A percentile compares a stretch with the other conserved stretches of the same genome.
Conservation (phyloP, 2,329 filamentous ascomycete genomes). For the Paraphoma sp. region DNA sequence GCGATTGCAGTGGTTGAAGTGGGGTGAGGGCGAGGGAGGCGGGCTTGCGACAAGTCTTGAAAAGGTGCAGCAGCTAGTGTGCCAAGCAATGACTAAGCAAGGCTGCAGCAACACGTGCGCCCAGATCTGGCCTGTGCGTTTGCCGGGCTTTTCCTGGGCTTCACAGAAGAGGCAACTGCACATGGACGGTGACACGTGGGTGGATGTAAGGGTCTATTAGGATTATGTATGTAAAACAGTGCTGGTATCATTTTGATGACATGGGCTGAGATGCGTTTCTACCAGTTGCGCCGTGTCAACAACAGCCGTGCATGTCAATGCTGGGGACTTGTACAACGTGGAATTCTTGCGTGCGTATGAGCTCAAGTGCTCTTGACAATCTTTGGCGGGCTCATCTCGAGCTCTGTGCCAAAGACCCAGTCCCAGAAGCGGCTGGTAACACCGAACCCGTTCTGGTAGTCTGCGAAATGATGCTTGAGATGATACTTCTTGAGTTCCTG, state of each 20-base stretch:
- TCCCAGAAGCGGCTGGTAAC: constrained; percentile 99
- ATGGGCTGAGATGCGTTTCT: neutral
- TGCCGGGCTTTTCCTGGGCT: neutral
- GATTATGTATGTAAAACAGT: constrained; percentile 6
- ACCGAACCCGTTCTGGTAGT: constrained; percentile 97
- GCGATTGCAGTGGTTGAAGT: constrained; percentile 13
- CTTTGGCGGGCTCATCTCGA: constrained; percentile 62
- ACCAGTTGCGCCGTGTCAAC: neutral
- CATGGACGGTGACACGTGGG: neutral
- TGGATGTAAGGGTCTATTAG: constrained; percentile 8
- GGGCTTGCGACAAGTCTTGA: neutral
- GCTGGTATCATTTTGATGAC: neutral
- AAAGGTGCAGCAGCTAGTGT: neutral
- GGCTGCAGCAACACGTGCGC: constrained; percentile 1
- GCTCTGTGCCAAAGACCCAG: constrained; percentile 85
- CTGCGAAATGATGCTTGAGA: constrained; percentile 94
- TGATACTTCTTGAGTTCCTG: constrained; percentile 96
- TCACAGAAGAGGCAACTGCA: neutral
- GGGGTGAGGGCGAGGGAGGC: constrained; percentile 8
- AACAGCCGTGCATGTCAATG: neutral
- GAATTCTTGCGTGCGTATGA: neutral
- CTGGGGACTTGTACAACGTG: too few relatives aligned
- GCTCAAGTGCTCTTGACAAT: constrained; percentile 52
- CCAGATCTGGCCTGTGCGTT: neutral
- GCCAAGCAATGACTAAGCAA: constrained; percentile 3